Base-by-base conservation (phyloP, 345 rosid genomes). In the Gossypioides kirkii region DNA sequence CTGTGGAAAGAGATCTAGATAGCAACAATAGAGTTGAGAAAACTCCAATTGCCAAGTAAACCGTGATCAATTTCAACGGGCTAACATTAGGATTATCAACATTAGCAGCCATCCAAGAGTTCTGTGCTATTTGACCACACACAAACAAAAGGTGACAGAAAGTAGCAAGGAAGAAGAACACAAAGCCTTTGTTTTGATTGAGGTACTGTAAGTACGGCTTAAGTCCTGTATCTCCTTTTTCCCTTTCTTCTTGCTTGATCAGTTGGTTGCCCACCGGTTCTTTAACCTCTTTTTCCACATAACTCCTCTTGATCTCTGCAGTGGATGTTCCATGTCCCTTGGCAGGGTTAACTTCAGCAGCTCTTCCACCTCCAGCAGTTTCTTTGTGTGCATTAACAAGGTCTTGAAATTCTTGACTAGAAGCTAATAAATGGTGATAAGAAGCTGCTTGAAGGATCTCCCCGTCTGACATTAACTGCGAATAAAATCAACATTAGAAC, bases 341-440 rank as follows among this genome's bases (percentile, higher is more conserved):
- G 6, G 80, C 76, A 59, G 78, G 67, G 4, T 85, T 71, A 45
- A 81, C 88, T n/a, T 81, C 82, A 2, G 84, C 61, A 62, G 83
- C 85, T 74, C 90, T 87, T 65, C 86, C 90, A 1, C 91, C 83
- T 18, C 98, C 98, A 55, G 98, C 98, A 0, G 98, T 94, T 79
- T 94, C 94, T 84, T 84, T 89, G 81, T 92, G 98, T 55, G 98
- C 98, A 72, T 92, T 85, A 76, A 92, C 98, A 8, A 94, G 98
- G 59, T 86, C 91, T 79, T 84, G 90, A 82, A 92, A 94, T 77
- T 88, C 96, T 81, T 47, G 67, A 84, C 91, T 89, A 41, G 86
- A 83, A 2, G 76, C 64, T 77, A 94, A 76, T 11, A 94, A 80
- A 78, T 90, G 81, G 72, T 86, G 89, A 79, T 92, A 94, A 71